Base-by-base conservation (phyloP, 371 early-diverging fungal species). In the Lichtheimia hyalospora region DNA sequence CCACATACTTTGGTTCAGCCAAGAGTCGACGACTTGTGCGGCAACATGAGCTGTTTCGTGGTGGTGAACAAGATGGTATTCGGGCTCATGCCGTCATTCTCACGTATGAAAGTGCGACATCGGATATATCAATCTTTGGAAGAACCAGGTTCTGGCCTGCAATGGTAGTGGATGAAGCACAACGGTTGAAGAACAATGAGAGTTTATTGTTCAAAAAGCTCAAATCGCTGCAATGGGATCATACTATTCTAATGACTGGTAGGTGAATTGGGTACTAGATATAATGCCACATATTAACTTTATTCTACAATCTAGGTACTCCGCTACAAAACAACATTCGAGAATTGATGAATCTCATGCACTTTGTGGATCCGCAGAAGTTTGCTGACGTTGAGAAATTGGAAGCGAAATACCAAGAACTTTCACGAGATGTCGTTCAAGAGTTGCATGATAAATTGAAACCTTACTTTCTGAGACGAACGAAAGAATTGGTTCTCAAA, bases 391-490 rank as follows among this genome's bases (percentile, higher is more conserved):
- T 82, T 0, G 71, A 74, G 8, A 69, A 67, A 27, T 68, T 90
- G 53, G 87, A 85, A 12, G 68, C 68, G 18, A 62, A 84, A 57
- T 89, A 88, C 63, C 71, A 61, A 25, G 79, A 82, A 25, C 62
- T 84, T 57, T 67, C 75, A 10, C 64, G 74, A 10, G 72, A 68
- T 1, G 71, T 62, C 14, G 68, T 79, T 16, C 73, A 69, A 28
- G 69, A 74, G 14, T 44, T 79, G 7, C 79, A 79, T 50, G 54
- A 58, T 3, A 62, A 69, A 18, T 67, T 95, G 34, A 69, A 82
- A 50, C 96, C 96, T n/a, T 92, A 94, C 71, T 89, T 99, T 57
- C 70, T 99, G 64, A 78, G 99, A 54, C 79, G 99, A 55, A 90
- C 95, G 24, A 99, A 98, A 69, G 81, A 82, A 53, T 84, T 93